A percentile compares a stretch with the other conserved stretches of the same genome.
Conservation (phyloP, 495 filamentous ascomycete genomes). For the Achaetomiella virescens region DNA sequence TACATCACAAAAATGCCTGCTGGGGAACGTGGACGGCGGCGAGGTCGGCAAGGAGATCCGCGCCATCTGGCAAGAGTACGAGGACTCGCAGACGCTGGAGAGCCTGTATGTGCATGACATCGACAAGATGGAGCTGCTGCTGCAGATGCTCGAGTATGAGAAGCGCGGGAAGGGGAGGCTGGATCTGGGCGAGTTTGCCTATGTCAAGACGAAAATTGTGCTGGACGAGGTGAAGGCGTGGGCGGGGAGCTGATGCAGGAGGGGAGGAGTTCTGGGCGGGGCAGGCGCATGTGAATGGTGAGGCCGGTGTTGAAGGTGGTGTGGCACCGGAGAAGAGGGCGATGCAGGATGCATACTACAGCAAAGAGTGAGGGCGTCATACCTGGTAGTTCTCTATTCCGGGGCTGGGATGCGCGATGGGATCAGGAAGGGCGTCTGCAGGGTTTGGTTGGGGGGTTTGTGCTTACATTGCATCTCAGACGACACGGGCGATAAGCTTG, state of each 20-base stretch:
- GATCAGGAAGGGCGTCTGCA: not conserved
- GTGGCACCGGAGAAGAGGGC: constrained; percentile 28
- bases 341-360: constrained; percentile 42
- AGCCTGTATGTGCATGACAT: constrained; percentile 90
- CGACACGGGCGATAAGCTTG: not conserved
- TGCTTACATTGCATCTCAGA: constrained; percentile 6
- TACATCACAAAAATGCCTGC: constrained; percentile 66
- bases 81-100: constrained; percentile 75
- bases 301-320: constrained; percentile 35
- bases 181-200: constrained; percentile 78
- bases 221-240: constrained; percentile 74
- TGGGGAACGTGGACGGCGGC: constrained; percentile 69
- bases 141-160: constrained; percentile 98
- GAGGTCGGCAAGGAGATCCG: constrained; percentile 60
- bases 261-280: constrained; percentile 65
- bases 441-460: not conserved
- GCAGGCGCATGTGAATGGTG: constrained; percentile 36
- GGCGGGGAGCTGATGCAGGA: constrained; percentile 71
- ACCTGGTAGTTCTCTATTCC: no score
- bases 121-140: constrained; percentile 88
- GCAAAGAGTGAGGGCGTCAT: constrained; percentile 15
- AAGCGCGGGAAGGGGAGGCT: constrained; percentile 53
- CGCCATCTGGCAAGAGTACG: constrained; percentile 86
- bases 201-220: constrained; percentile 64
- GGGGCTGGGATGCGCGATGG: no score